phyloP scores from a whole-genome alignment of 306 rosid species.

The Inga oerstediana region DNA sequence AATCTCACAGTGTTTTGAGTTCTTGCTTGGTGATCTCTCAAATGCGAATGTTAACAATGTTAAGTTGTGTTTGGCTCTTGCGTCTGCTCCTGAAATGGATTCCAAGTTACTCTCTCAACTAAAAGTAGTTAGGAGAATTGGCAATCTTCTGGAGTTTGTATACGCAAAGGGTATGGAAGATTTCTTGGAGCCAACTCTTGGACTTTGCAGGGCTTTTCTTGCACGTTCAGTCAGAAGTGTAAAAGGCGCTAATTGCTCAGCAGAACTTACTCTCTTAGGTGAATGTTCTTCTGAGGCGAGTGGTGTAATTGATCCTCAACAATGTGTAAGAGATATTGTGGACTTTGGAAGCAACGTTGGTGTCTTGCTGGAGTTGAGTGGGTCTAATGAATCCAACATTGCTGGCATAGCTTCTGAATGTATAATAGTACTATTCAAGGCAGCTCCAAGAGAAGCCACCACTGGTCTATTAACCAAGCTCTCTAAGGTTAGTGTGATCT shows the following conservation, averaged over 20 bases:
- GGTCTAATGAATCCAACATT: slow-evolving; percentile 51
- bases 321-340: slow-evolving; percentile 74
- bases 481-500: slow-evolving; percentile 65
- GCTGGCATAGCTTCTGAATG: slow-evolving; percentile 88
- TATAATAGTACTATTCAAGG: slow-evolving; percentile 68
- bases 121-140: slow-evolving; percentile 88
- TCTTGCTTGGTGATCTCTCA: slow-evolving; percentile 93
- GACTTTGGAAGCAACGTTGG: slow-evolving; percentile 86
- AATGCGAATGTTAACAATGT: slow-evolving; percentile 86
- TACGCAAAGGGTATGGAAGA: slow-evolving; percentile 92
- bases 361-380: slow-evolving; percentile 76
- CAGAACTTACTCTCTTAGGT: slow-evolving; percentile 71
- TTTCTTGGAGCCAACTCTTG: slow-evolving; percentile 87
- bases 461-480: slow-evolving; percentile 88
- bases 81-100: slow-evolving; percentile 96
- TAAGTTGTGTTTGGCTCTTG: slow-evolving; percentile 83
- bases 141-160: slow-evolving; percentile 83
- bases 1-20: slow-evolving; percentile 94
- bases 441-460: slow-evolving; percentile 96
- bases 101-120: slow-evolving; percentile 89
- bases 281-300: slow-evolving; percentile 53
- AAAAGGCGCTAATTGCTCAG: slow-evolving; percentile 58
- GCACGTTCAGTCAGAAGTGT: slow-evolving; percentile 66
- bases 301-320: slow-evolving; percentile 67
- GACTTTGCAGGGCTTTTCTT: slow-evolving; percentile 89